Percentiles rank a stretch among this genome's conserved stretches.
phyloP scores from a whole-genome alignment of 2,329 filamentous ascomycete species.

The Fusarium tupiense region DNA sequence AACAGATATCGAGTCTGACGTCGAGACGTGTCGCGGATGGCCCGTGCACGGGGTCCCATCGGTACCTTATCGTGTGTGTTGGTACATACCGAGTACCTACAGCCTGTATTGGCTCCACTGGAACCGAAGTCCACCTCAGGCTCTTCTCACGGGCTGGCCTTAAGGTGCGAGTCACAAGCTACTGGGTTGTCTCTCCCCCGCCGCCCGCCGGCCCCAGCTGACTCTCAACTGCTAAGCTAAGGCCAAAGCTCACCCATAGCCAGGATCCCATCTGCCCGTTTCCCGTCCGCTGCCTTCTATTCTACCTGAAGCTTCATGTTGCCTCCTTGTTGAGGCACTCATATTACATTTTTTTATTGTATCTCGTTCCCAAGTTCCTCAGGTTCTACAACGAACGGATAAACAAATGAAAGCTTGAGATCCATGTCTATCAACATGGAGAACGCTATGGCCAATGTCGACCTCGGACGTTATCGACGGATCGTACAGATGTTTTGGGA shows the following conservation, averaged over 20 bases:
- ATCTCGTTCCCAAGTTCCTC: background rate
- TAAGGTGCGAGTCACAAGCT: slow-evolving; percentile 32
- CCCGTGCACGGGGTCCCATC: slow-evolving; percentile 15
- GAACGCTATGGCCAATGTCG: slow-evolving; percentile 64
- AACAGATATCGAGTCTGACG: slow-evolving; percentile 2
- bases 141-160: background rate
- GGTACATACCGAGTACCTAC: background rate
- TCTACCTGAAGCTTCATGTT: slow-evolving; percentile 17
- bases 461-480: slow-evolving; percentile 79
- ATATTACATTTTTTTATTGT: background rate
- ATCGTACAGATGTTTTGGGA: slow-evolving; percentile 95
- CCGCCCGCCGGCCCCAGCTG: slow-evolving; percentile 35
- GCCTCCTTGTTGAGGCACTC: slow-evolving; percentile 5
- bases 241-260: background rate
- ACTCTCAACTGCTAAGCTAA: slow-evolving; percentile 18
- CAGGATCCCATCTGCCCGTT: slow-evolving; percentile 15
- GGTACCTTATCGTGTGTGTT: slow-evolving; percentile 8
- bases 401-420: slow-evolving; percentile 25
- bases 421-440: slow-evolving; percentile 43
- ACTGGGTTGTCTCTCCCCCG: slow-evolving; percentile 6
- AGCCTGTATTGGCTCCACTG: slow-evolving; percentile 12
- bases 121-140: slow-evolving; percentile 9
- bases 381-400: background rate
- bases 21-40: slow-evolving; percentile 17
- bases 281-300: slow-evolving; percentile 11